Base-by-base conservation (phyloP, 2,329 filamentous ascomycete genomes). In the Decorospora gaudefroyi region DNA sequence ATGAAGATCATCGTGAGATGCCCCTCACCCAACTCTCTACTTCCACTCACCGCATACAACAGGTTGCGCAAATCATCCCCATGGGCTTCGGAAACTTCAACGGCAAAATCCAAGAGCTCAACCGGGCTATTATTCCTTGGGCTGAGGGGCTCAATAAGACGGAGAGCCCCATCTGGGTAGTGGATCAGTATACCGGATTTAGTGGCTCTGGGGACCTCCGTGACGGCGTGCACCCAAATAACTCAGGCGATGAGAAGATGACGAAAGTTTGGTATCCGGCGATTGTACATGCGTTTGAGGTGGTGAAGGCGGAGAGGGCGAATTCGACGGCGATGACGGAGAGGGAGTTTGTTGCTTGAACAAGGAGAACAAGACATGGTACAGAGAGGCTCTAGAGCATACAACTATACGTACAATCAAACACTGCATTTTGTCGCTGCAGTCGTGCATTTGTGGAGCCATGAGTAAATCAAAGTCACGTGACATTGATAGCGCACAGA, bases 31-130 rank as follows among this genome's bases (percentile, higher is more conserved):
- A 23, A 18, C 27, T 19, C 16, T 10, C 21, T 23, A 23, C 6
- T 23, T 23, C 21, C 21, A 23, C 21, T 23, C 10, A 23, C 6
- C 21, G 6, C 21, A 6, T 10, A 23, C 7, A 30, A 25, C 40
- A 73, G 72, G 71, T 74, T 22, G 72, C 72, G 5, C 69, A 73
- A 57, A 74, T 73, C 55, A 74, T 74, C 39, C 71, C 65, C 34
- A 49, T 68, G 8, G 47, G 46, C 25, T 34, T 54, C 3, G 57
- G 57, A 4, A 67, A 46, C 49, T 72, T 56, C 57, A 72, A 72
- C 54, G 57, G 62, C 8, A 63, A 67, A 30, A 69, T 74, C 22
- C 62, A 72, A 52, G 60, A 55, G 6, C 63, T 74, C 11, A 74
- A 75, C 56, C 52, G 51, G 31, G 70, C 68, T 10, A 74, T 74